These are phyloP conservation scores for Vitellaria paradoxa DNA, from an alignment of 179 eudicot species.

Conservation along the genomic window DNA sequence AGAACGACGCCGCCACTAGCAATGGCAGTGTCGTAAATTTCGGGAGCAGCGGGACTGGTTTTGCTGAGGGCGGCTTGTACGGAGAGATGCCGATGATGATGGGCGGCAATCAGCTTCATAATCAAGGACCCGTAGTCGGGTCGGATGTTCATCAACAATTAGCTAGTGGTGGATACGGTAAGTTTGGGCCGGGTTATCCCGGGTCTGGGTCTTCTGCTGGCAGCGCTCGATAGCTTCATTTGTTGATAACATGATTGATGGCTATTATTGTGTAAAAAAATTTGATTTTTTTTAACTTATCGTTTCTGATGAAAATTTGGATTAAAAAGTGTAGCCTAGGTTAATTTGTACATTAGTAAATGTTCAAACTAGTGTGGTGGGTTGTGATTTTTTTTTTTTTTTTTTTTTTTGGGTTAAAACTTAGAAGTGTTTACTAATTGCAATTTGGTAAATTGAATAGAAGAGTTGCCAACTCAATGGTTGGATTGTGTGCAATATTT, in stretches of 20 bases:
- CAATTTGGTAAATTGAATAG: too few relatives aligned
- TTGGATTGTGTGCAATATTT: too few relatives aligned
- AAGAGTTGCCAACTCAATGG: too few relatives aligned
- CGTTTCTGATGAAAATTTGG: too few relatives aligned
- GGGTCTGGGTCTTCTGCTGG: constrained; percentile 23
- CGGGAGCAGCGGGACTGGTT: constrained; percentile 28
- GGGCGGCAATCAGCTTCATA: constrained; percentile 8
- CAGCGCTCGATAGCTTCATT: constrained; percentile 10
- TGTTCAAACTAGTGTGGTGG: too few relatives aligned
- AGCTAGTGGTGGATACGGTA: constrained; percentile 26
- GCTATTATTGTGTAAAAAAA: too few relatives aligned
- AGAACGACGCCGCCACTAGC: constrained; percentile 1
- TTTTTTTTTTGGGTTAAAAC: too few relatives aligned
- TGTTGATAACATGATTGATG: too few relatives aligned
- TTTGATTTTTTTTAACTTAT: not conserved
- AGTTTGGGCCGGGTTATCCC: constrained; percentile 22
- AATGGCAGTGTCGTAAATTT: constrained; percentile 28
- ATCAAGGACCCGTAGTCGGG: constrained; percentile 16
- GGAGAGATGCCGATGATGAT: constrained; percentile 17
- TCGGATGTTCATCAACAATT: constrained; percentile 16
- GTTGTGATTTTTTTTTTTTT: too few relatives aligned
- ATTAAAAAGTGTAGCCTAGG: too few relatives aligned
- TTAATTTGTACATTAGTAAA: too few relatives aligned
- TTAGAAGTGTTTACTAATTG: too few relatives aligned
- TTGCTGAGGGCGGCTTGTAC: constrained; percentile 14